Base-by-base conservation (phyloP, 495 filamentous ascomycete species). In the Tuber umbilicatum region DNA sequence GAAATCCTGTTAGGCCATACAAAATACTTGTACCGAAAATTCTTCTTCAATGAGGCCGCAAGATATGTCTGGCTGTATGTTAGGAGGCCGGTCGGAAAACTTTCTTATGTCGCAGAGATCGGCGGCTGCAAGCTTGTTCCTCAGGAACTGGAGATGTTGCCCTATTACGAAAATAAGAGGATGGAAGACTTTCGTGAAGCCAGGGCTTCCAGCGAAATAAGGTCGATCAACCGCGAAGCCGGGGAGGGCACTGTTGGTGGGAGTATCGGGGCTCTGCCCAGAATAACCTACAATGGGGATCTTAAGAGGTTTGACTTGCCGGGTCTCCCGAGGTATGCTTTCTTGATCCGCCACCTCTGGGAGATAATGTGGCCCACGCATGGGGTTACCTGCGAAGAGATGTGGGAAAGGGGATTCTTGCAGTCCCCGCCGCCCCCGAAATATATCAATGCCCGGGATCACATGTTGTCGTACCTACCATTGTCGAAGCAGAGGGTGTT, bases 11-110 rank as follows among this genome's bases (percentile, higher is more conserved):
- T 35, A 4, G 55, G 55, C 55, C 55, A 14, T 64, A 64, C 55
- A 35, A 31, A 16, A 64, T 64, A 64, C 55, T 27, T 64, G 27
- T 64, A 64, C 55, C 55, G 55, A 64, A 64, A 64, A 64, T 64
- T 64, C 55, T 64, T 64, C 55, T 64, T 64, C 55, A 0, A 64
- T 35, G 55, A 64, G 4, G 5, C 27, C 55, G 2, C 5, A 16
- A 64, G 55, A 64, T 35, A 64, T 64, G 55, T 64, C 55, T 64
- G 55, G 55, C 27, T 64, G 55, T 64, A 64, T 35, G 55, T 64
- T 1, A 64, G 6, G 55, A 64, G 55, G 2, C 55, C 55, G 31
- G 55, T 64, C 35, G 55, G 12, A 19, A 64, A 64, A 27, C 55
- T 64, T 35, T 16, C 55, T 64, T 35, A 64, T 64, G 14, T 64